A percentile compares a stretch with the other conserved stretches of the same genome.
phyloP scores from a whole-genome alignment of 306 rosid species.

The Crotalaria pallida region DNA sequence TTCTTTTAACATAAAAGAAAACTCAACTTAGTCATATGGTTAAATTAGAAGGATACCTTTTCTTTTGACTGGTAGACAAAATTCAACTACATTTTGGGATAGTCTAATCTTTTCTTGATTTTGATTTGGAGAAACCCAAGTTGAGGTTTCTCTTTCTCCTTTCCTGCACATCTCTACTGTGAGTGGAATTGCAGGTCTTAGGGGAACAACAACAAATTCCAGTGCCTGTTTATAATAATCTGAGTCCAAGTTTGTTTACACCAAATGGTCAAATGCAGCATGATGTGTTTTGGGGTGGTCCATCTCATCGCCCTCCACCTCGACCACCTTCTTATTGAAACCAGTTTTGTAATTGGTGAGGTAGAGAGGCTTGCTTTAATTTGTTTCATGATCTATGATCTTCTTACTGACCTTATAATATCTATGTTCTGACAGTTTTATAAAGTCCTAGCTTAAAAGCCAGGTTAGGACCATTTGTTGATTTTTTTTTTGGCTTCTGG shows the following conservation, averaged over 20 bases:
- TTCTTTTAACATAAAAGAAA: no score
- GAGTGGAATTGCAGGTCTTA: conserved; percentile 33
- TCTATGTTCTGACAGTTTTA: conserved; percentile 14
- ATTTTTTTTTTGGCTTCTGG: conserved; percentile 8
- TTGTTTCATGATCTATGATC: no score
- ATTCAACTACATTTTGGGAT: conserved; percentile 30
- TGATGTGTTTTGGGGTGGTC: conserved; percentile 51
- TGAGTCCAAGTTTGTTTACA: conserved; percentile 43
- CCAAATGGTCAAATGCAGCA: conserved; percentile 47
- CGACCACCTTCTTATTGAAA: conserved; percentile 45
- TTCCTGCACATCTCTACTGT: conserved; percentile 26
- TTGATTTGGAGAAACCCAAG: conserved; percentile 44
- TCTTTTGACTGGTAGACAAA: conserved; percentile 33
- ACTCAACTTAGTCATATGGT: no score
- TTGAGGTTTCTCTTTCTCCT: conserved; percentile 48
- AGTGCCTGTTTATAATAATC: conserved; percentile 40
- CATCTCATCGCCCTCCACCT: conserved; percentile 39
- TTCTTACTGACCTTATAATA: background rate
- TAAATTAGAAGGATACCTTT: conserved; percentile 35
- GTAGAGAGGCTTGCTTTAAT: background rate
- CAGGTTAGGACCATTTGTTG: conserved; percentile 24
- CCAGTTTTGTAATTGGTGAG: no score
- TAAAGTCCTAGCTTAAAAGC: conserved; percentile 18
- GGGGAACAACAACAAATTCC: conserved; percentile 32
- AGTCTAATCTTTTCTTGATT: conserved; percentile 25